Conservation (phyloP, 2,329 filamentous ascomycete species). For the Ophiostoma pallidulum region DNA sequence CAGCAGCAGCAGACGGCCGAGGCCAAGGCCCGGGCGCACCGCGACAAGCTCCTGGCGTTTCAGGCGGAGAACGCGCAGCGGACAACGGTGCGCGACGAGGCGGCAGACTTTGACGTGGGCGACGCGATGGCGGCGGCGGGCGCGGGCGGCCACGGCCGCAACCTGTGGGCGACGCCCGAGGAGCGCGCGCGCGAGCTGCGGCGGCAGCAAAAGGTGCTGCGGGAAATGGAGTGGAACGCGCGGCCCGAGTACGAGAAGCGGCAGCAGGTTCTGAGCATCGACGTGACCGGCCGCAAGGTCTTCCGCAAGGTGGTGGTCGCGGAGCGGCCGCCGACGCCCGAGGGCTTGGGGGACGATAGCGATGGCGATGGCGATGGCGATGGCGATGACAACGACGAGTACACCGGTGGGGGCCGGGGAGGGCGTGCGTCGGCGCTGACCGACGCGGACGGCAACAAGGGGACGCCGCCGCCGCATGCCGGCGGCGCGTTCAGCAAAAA, state of each 20-base stretch:
- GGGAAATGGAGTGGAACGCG: constrained; percentile 81
- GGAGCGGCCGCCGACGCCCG: constrained; percentile 47
- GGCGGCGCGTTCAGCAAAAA: constrained; percentile 59
- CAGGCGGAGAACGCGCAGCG: constrained; percentile 78
- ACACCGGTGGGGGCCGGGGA: too few species aligned
- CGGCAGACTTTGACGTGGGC: constrained; percentile 49
- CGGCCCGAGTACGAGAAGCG: constrained; percentile 84
- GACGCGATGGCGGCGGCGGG: constrained; percentile 24
- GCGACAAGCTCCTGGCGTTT: constrained; percentile 71
- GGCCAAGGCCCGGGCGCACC: constrained; percentile 62
- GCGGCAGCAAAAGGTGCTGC: constrained; percentile 70
- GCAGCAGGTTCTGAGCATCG: constrained; percentile 73
- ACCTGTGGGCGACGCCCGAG: constrained; percentile 75
- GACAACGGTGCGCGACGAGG: constrained; percentile 81
- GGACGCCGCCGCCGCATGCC: constrained; percentile 13
- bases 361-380: constrained; percentile 22
- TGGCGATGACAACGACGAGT: constrained; percentile 2
- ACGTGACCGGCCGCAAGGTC: constrained; percentile 68
- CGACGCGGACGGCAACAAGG: constrained; percentile 28
- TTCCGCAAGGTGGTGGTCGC: constrained; percentile 60
- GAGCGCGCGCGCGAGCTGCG: constrained; percentile 77
- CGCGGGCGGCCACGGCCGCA: constrained; percentile 29
- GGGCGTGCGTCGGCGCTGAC: constrained; percentile 17
- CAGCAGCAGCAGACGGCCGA: constrained; percentile 41
- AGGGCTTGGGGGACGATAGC: constrained; percentile 7